Evolutionary conservation across 2,329 filamentous ascomycete species (phyloP).

Genomic region (Colletotrichum orbiculare): DNA sequence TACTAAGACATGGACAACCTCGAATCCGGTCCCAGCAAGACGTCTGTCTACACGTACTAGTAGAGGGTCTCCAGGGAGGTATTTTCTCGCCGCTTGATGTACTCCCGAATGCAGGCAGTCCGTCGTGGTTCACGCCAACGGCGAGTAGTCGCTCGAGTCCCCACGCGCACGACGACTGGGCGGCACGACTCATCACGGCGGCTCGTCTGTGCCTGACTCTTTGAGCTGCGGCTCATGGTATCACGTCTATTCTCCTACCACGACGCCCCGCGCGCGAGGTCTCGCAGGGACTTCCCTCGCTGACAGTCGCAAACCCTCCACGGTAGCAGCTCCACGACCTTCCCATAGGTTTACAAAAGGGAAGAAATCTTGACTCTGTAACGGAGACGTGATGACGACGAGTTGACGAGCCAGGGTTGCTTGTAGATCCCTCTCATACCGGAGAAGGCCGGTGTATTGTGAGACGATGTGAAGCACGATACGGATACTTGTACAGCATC

Average conservation of each 20-base stretch:
- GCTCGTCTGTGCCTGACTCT: constrained; percentile 8
- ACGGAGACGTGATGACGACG: too few relatives aligned
- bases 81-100: background rate
- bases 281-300: constrained; percentile 12
- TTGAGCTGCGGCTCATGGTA: background rate
- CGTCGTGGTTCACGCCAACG: constrained; percentile 12
- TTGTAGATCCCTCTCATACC: too few relatives aligned
- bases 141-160: constrained; percentile 6
- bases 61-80: background rate
- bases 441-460: too few relatives aligned
- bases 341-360: background rate
- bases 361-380: too few relatives aligned
- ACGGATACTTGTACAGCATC: too few relatives aligned
- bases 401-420: too few relatives aligned
- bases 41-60: background rate
- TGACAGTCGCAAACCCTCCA: constrained; percentile 1
- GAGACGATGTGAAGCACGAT: too few relatives aligned
- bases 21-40: constrained; percentile 9
- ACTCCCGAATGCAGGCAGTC: constrained; percentile 6
- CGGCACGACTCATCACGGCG: constrained; percentile 12
- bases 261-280: background rate
- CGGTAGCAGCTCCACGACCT: constrained; percentile 14
- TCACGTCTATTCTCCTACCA: background rate
- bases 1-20: constrained; percentile 19
- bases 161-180: constrained; percentile 18